These are phyloP conservation scores for Fusarium tricinctum DNA, from an alignment of 2,329 filamentous ascomycete genomes.

Conservation along the genomic window DNA sequence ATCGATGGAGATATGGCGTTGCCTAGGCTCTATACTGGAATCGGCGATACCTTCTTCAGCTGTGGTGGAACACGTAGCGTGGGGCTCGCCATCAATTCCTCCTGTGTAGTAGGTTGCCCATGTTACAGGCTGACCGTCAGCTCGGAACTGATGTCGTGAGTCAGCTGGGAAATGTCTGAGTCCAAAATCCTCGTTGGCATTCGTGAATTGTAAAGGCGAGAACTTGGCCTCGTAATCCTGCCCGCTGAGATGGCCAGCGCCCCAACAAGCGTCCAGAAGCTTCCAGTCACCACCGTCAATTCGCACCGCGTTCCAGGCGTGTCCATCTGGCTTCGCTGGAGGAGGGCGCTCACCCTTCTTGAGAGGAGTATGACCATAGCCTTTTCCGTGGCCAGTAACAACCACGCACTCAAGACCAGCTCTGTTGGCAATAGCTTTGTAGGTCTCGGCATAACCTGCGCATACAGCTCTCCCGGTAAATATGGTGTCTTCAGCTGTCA, in stretches of 20 bases:
- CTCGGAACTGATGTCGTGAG: constrained; percentile 77
- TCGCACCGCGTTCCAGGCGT: constrained; percentile 94
- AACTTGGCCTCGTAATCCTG: constrained; percentile 77
- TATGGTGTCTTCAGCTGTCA: constrained; percentile 80
- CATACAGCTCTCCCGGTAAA: constrained; percentile 87
- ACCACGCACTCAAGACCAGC: constrained; percentile 84
- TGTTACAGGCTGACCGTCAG: constrained; percentile 74
- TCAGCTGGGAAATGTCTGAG: constrained; percentile 83
- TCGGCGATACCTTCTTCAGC: constrained; percentile 66
- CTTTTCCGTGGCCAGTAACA: constrained; percentile 86
- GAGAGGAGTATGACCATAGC: constrained; percentile 77
- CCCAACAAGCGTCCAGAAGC: constrained; percentile 93
- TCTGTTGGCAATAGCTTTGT: constrained; percentile 80
- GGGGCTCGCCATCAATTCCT: constrained; percentile 63
- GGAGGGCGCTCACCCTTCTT: constrained; percentile 76
- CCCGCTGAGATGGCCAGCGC: constrained; percentile 74
- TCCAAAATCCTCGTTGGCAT: constrained; percentile 84
- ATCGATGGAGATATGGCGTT: constrained; percentile 69
- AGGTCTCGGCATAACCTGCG: constrained; percentile 89
- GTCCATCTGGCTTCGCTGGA: constrained; percentile 71
- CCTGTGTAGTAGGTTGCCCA: constrained; percentile 89
- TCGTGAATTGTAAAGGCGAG: constrained; percentile 70
- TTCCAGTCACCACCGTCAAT: constrained; percentile 94
- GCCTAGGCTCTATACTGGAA: constrained; percentile 70
- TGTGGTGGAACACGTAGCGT: constrained; percentile 62